Base-by-base conservation (phyloP, 2,329 filamentous ascomycete genomes). In the Cercospora brassicicola region DNA sequence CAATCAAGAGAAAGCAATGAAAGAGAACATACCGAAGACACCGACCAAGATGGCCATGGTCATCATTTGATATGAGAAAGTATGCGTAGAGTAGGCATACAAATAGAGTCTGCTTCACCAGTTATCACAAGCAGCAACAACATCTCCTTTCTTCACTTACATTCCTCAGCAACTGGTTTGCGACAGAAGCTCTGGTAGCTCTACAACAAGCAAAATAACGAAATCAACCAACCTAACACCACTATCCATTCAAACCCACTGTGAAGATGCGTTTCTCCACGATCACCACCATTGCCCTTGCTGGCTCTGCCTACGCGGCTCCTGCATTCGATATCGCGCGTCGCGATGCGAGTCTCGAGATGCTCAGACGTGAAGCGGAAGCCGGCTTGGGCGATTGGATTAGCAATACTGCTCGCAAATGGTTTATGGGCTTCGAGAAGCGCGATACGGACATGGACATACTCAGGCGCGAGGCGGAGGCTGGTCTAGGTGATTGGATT, bases 231-330 rank as follows among this genome's bases (percentile, higher is more conserved):
- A 30, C 0, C 26, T 9, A 18, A 9, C 7, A 51, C 45, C 45
- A 23, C 18, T 20, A n/a, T 10, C 13, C 30, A 57, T 23, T 51
- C 45, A 51, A 51, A 3, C 20, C 20, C 20, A 5, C 20, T 23
- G n/a, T 51, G 15, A 57, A 57, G 53, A 57, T 57, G 53, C 53
- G 53, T 57, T 30, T 57, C 53, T 57, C 53, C n/a, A 57, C 26
- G 6, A 18, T 57, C 26, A 20, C 26, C 20, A 57, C 26, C 30
- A 20, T 57, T 33, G 53, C 53, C 26, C 53, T 57, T 57, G 53
- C 26, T 31, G 53, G 53, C 53, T 57, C 53, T 20, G 26, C 28
- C 53, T 57, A 31, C 53, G 53, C 53, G 53, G 53, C 53, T 31
- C 53, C 53, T 23, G 45, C 45, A 3, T 13, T 51, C 18, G 45